phyloP scores from a whole-genome alignment of 331 rosid genomes.

The Rhamnella rubrinervis region DNA sequence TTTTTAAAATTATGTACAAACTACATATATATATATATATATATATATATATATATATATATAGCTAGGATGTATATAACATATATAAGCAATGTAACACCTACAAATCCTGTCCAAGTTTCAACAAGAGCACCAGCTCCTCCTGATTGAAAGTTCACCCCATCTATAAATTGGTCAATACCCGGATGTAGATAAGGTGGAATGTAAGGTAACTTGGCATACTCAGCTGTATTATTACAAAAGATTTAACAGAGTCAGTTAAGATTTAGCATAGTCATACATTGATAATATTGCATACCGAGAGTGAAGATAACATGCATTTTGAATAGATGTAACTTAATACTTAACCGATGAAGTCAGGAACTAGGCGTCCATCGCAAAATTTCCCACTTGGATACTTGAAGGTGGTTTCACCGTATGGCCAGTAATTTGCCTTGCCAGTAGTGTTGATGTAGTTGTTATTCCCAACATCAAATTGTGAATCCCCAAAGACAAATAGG shows the following conservation, averaged over 20 bases:
- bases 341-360: slow-evolving; percentile 30
- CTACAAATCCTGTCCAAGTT: too few species aligned
- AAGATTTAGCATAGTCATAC: too few species aligned
- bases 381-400: slow-evolving; percentile 42
- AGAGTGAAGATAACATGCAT: too few species aligned
- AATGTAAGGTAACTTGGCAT: slow-evolving; percentile 45
- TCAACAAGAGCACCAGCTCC: slow-evolving; percentile 60
- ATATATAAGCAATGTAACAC: too few species aligned
- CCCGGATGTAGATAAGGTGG: slow-evolving; percentile 47
- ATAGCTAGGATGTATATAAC: too few species aligned
- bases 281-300: not conserved
- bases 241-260: not conserved
- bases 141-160: slow-evolving; percentile 59
- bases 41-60: too few species aligned
- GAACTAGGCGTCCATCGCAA: slow-evolving; percentile 42
- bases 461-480: slow-evolving; percentile 41
- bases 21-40: not conserved
- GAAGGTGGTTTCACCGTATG: slow-evolving; percentile 45
- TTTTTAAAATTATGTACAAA: too few species aligned
- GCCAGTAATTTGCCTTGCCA: slow-evolving; percentile 9
- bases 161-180: slow-evolving; percentile 9
- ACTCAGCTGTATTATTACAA: slow-evolving; percentile 41
- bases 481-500: slow-evolving; percentile 50
- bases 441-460: slow-evolving; percentile 48
- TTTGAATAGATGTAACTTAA: not conserved